Percentiles rank a stretch among this genome's conserved stretches.
These are phyloP conservation scores for Aspergillus fructus DNA, from an alignment of 2,329 filamentous ascomycete genomes.

Conservation along the genomic window DNA sequence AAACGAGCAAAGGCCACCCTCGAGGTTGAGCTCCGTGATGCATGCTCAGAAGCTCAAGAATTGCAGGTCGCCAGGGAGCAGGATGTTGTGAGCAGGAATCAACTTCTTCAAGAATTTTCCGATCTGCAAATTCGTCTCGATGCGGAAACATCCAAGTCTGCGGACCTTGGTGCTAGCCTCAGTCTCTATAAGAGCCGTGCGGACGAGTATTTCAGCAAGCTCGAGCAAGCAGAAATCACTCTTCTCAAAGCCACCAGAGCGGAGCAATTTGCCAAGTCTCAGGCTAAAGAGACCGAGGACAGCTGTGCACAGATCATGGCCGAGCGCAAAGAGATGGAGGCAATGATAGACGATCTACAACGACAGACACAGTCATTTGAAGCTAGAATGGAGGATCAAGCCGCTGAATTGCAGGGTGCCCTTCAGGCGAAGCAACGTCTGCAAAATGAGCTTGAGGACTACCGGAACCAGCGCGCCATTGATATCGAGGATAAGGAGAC, in stretches of 20 bases:
- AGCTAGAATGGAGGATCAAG: constrained; percentile 86
- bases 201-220: constrained; percentile 94
- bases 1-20: constrained; percentile 75
- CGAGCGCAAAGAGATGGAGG: constrained; percentile 87
- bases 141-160: constrained; percentile 78
- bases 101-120: constrained; percentile 87
- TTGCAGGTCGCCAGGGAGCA: constrained; percentile 76
- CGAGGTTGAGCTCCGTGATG: constrained; percentile 84
- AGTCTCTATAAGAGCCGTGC: constrained; percentile 87
- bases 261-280: constrained; percentile 89
- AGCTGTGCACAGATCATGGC: constrained; percentile 87
- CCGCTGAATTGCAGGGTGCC: constrained; percentile 81
- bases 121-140: constrained; percentile 93
- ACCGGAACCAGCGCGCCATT: constrained; percentile 89
- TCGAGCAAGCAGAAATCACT: constrained; percentile 94
- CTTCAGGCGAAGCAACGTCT: constrained; percentile 89
- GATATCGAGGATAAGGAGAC: constrained; percentile 97
- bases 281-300: constrained; percentile 87
- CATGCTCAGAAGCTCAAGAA: constrained; percentile 79
- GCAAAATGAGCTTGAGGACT: constrained; percentile 96
- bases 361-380: constrained; percentile 86
- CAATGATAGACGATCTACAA: constrained; percentile 83
- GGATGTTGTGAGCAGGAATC: constrained; percentile 80
- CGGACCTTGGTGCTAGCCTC: constrained; percentile 80
- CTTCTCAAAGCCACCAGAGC: constrained; percentile 89